A percentile compares a stretch with the other conserved stretches of the same genome.
phyloP scores from a whole-genome alignment of 345 rosid genomes.

The Rhodomyrtus tomentosa region DNA sequence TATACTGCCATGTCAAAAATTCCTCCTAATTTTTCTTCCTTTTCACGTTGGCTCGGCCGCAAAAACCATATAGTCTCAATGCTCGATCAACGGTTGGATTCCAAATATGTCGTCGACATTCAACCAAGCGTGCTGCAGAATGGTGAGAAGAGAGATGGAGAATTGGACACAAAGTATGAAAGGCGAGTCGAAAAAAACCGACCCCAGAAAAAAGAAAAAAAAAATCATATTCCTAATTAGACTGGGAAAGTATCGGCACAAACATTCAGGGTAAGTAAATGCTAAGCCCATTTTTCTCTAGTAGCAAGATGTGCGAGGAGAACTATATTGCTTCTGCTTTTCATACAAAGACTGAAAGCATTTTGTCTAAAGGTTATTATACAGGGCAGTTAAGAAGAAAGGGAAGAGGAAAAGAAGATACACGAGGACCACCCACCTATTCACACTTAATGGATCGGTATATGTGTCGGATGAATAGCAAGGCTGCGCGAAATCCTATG shows the following conservation, averaged over 20 bases:
- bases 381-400: neutral
- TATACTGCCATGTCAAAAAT: neutral
- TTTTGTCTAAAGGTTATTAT: neutral
- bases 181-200: neutral
- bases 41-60: neutral
- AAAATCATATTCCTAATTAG: neutral
- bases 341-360: neutral
- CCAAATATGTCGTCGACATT: neutral
- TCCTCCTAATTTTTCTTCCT: neutral
- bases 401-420: neutral
- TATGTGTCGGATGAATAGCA: slow-evolving; percentile 10
- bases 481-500: slow-evolving; percentile 3
- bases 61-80: neutral
- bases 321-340: neutral
- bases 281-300: neutral
- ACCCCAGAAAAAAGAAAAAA: neutral
- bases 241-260: neutral
- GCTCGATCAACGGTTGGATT: neutral
- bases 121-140: neutral
- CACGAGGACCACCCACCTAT: neutral
- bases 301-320: neutral
- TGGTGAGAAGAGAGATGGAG: neutral
- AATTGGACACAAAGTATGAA: neutral
- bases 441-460: slow-evolving; percentile 11
- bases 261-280: neutral